Evolutionary conservation across 306 rosid species (phyloP).

Genomic region (Medicago arabica): DNA sequence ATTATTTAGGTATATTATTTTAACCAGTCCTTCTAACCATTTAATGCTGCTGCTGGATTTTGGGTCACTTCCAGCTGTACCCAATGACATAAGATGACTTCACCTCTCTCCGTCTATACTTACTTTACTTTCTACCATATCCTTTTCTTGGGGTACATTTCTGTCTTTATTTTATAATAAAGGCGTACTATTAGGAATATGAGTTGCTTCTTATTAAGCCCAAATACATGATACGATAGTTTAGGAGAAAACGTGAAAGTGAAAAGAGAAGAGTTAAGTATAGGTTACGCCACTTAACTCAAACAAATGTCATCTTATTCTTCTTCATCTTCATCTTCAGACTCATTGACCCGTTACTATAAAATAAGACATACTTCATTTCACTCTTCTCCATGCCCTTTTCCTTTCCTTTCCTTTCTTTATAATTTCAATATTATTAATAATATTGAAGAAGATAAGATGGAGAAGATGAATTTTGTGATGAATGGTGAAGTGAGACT

Average conservation of each 20-base stretch:
- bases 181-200: too few relatives aligned
- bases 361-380: constrained; percentile 67
- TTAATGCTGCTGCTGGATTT: neutral
- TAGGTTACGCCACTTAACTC: constrained; percentile 65
- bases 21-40: too few relatives aligned
- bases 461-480: constrained; percentile 67
- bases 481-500: constrained; percentile 80
- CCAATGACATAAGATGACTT: neutral
- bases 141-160: too few relatives aligned
- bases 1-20: too few relatives aligned
- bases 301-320: constrained; percentile 62
- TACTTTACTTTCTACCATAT: too few relatives aligned
- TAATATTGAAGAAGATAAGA: too few relatives aligned
- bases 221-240: too few relatives aligned
- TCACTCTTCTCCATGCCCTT: constrained; percentile 25
- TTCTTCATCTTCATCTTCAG: constrained; percentile 39
- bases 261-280: constrained; percentile 67
- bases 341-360: constrained; percentile 66
- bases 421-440: too few relatives aligned
- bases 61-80: neutral
- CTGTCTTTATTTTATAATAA: too few relatives aligned
- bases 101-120: neutral
- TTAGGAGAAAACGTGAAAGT: constrained; percentile 45
- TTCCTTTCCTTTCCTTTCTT: too few relatives aligned
- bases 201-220: too few relatives aligned